These are phyloP conservation scores for Pythium utonaiense DNA, from an alignment of 352 stramenopile species.

Conservation along the genomic window DNA sequence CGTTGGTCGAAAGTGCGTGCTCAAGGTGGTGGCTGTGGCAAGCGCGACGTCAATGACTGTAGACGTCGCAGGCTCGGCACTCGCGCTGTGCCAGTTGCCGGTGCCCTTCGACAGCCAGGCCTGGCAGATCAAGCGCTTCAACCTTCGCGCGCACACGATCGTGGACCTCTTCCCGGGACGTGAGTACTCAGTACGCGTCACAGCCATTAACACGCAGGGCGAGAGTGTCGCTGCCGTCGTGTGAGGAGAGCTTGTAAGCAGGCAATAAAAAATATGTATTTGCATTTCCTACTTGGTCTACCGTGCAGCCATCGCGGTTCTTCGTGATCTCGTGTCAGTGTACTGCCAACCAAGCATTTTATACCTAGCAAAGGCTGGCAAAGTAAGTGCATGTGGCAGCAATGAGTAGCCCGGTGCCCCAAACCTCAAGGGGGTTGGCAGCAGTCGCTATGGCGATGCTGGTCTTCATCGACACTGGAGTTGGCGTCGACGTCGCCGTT, in stretches of 20 bases:
- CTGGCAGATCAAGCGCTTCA: conserved; percentile 58
- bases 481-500: too few relatives aligned
- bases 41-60: conserved; percentile 14
- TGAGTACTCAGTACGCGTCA: conserved; percentile 65
- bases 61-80: conserved; percentile 16
- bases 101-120: conserved; percentile 46
- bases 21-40: conserved; percentile 27
- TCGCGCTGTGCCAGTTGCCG: conserved; percentile 41
- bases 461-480: too few relatives aligned
- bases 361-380: too few relatives aligned
- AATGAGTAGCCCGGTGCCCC: too few relatives aligned
- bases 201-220: conserved; percentile 35
- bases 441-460: too few relatives aligned
- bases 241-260: neutral
- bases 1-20: conserved; percentile 39
- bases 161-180: conserved; percentile 54
- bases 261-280: too few relatives aligned
- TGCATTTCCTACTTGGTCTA: too few relatives aligned
- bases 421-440: too few relatives aligned
- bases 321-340: too few relatives aligned
- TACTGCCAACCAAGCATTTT: too few relatives aligned
- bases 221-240: conserved; percentile 37
- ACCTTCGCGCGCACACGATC: conserved; percentile 56
- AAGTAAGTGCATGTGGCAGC: too few relatives aligned
- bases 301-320: too few relatives aligned